Evolutionary conservation across 345 rosid genomes (phyloP).

Genomic region (Isatis tinctoria): DNA sequence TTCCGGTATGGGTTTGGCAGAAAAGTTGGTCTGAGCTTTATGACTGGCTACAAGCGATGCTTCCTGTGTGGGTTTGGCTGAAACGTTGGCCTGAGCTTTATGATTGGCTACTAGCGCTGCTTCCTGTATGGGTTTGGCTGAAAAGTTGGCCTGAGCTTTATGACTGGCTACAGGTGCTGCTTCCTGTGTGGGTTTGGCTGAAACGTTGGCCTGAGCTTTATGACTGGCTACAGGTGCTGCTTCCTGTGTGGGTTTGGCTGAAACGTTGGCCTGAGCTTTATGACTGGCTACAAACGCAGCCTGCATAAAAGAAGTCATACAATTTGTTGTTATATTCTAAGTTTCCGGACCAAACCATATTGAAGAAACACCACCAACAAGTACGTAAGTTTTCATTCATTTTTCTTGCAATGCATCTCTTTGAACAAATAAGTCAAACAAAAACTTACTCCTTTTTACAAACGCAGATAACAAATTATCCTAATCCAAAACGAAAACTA

Average conservation of each 20-base stretch:
- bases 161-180: conserved; percentile 27
- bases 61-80: background rate
- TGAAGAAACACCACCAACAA: background rate
- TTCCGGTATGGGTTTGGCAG: conserved; percentile 29
- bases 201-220: conserved; percentile 26
- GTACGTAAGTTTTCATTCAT: too few relatives aligned
- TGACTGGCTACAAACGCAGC: conserved; percentile 27
- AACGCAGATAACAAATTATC: too few relatives aligned
- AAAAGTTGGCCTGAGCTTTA: background rate
- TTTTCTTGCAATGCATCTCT: too few relatives aligned
- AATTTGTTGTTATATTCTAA: background rate
- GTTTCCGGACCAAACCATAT: background rate
- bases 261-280: conserved; percentile 26
- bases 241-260: conserved; percentile 31
- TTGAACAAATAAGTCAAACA: too few relatives aligned
- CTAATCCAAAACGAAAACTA: too few relatives aligned
- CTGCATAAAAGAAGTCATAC: conserved; percentile 4
- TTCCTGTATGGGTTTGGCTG: background rate
- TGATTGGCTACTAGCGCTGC: background rate
- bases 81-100: background rate
- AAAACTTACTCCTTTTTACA: too few relatives aligned
- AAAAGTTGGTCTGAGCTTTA: conserved; percentile 25
- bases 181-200: conserved; percentile 31
- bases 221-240: conserved; percentile 30
- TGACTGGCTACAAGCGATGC: conserved; percentile 22